A percentile compares a stretch with the other conserved stretches of the same genome.
Evolutionary conservation across 306 rosid genomes (phyloP).

Genomic region (Trichosanthes truncata): DNA sequence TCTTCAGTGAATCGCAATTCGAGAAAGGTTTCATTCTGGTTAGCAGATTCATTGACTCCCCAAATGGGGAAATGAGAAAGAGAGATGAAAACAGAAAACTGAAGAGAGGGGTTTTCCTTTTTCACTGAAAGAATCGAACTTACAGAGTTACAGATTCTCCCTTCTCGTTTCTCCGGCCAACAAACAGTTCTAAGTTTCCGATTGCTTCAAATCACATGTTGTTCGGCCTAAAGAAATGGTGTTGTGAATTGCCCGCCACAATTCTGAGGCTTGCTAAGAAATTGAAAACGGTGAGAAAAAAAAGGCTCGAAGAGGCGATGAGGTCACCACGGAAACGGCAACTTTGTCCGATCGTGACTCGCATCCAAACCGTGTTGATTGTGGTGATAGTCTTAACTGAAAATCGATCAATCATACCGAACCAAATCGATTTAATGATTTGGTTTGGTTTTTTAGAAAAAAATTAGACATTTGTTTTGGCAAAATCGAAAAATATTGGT

Average conservation of each 20-base stretch:
- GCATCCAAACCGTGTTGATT: background rate
- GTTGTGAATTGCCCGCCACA: background rate
- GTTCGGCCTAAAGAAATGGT: background rate
- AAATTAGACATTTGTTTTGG: too few relatives aligned
- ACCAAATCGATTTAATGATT: too few relatives aligned
- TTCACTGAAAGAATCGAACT: background rate
- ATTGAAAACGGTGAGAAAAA: background rate
- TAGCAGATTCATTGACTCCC: background rate
- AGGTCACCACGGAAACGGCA: background rate
- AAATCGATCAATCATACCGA: too few relatives aligned
- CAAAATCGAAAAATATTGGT: too few relatives aligned
- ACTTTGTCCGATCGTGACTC: background rate
- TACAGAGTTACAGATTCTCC: background rate
- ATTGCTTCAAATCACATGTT: background rate
- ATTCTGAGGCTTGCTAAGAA: background rate
- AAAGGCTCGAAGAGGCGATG: background rate
- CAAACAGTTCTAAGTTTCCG: background rate
- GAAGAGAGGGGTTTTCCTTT: background rate
- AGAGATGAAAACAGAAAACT: background rate
- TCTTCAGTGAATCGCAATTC: conserved; percentile 28
- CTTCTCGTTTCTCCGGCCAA: background rate
- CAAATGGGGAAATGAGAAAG: background rate
- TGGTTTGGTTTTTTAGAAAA: too few relatives aligned
- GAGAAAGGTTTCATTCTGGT: background rate
- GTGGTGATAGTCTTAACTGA: too few relatives aligned